phyloP scores from a whole-genome alignment of 768 basidiomycete genomes.

The Serendipita vermifera region DNA sequence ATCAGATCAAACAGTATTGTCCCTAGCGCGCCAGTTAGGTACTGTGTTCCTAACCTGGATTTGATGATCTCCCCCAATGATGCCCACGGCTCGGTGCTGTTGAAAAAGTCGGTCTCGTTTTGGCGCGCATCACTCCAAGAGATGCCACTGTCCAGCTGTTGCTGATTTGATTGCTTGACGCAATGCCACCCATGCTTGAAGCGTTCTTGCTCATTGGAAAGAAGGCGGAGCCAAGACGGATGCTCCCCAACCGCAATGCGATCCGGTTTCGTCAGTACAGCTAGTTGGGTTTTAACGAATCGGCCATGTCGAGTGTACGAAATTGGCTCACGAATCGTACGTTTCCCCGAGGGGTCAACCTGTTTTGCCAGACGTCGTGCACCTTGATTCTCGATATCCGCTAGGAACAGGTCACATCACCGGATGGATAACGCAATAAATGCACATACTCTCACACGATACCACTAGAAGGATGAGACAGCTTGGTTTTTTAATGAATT shows the following conservation, averaged over 20 bases:
- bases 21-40: constrained; percentile 44
- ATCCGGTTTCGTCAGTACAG: constrained; percentile 64
- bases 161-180: constrained; percentile 42
- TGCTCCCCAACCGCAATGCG: constrained; percentile 47
- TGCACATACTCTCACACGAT: constrained; percentile 47
- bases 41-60: not conserved
- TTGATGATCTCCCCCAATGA: not conserved
- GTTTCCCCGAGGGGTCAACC: constrained; percentile 46
- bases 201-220: constrained; percentile 10
- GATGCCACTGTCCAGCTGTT: constrained; percentile 36
- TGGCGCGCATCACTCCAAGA: constrained; percentile 49
- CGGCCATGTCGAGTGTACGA: not conserved
- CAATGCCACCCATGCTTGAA: constrained; percentile 48
- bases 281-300: constrained; percentile 24
- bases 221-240: constrained; percentile 34
- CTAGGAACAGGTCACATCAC: constrained; percentile 25
- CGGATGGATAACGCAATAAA: not conserved
- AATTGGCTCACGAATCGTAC: constrained; percentile 52
- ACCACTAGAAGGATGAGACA: constrained; percentile 50
- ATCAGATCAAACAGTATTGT: constrained; percentile 50
- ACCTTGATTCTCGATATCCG: constrained; percentile 70
- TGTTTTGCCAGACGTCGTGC: constrained; percentile 52
- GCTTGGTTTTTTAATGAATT: constrained; percentile 48
- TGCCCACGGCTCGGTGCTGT: constrained; percentile 13
- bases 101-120: constrained; percentile 46